These are phyloP conservation scores for Apiospora kogelbergensis DNA, from an alignment of 2,329 filamentous ascomycete genomes.

Conservation along the genomic window DNA sequence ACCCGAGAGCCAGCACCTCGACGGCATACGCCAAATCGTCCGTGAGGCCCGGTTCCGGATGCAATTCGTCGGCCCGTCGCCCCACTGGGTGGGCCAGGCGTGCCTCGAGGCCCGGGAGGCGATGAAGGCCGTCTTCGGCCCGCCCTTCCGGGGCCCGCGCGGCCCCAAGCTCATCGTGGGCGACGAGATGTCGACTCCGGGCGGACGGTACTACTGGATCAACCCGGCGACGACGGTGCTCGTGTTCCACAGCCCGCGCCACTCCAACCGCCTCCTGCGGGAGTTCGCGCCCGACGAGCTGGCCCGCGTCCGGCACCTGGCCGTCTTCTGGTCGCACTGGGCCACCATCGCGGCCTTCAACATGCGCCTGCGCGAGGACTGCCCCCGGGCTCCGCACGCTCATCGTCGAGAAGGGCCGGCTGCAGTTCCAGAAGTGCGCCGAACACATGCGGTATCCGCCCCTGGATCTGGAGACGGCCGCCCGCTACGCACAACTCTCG, in stretches of 20 bases:
- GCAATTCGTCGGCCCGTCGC: not conserved
- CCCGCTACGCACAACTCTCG: not conserved
- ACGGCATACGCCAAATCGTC: not conserved
- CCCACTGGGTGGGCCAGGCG: not conserved
- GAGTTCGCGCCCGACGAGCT: not conserved
- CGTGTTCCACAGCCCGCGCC: not conserved
- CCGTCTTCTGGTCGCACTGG: not conserved
- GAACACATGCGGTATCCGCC: not conserved
- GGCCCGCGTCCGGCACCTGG: not conserved
- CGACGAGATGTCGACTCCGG: not conserved
- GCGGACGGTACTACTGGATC: not conserved
- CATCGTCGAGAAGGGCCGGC: not conserved
- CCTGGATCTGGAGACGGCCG: not conserved
- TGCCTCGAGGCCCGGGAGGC: not conserved
- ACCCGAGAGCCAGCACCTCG: not conserved
- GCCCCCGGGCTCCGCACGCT: not conserved
- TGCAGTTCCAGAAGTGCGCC: not conserved
- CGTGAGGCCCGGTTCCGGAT: not conserved
- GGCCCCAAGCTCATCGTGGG: not conserved
- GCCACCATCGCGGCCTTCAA: not conserved
- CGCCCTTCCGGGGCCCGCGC: not conserved
- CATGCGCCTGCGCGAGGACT: not conserved
- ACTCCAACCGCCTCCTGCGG: not conserved
- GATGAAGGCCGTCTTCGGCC: not conserved
- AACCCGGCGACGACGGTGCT: not conserved